A percentile compares a stretch with the other conserved stretches of the same genome.
These are phyloP conservation scores for Ilyonectria sp. DNA, from an alignment of 2,329 filamentous ascomycete genomes.

Conservation along the genomic window DNA sequence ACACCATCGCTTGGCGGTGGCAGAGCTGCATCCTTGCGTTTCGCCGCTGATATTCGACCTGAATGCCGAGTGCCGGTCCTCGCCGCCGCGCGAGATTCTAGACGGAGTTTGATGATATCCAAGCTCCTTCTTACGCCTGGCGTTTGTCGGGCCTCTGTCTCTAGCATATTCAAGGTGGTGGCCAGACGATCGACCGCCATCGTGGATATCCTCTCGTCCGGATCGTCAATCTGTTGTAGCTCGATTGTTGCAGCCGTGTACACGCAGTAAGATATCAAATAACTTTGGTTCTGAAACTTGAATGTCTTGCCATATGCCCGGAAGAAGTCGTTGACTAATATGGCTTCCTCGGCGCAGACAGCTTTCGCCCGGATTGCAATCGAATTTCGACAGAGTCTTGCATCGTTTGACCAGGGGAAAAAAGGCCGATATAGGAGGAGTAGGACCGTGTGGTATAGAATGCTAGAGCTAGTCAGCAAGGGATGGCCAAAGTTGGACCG, in stretches of 20 bases:
- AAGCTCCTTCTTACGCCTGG: background rate
- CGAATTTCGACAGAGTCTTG: background rate
- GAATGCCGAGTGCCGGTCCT: background rate
- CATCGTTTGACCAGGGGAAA: background rate
- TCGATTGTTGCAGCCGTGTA: background rate
- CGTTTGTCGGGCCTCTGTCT: background rate
- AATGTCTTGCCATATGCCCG: background rate
- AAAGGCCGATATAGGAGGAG: background rate
- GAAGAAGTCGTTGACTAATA: background rate
- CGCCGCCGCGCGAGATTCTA: background rate
- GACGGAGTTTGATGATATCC: background rate
- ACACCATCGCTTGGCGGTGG: background rate
- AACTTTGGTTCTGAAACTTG: conserved; percentile 4
- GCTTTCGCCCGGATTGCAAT: background rate
- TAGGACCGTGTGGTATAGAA: background rate
- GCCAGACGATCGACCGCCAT: background rate
- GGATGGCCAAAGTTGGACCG: too few species aligned
- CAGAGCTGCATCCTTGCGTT: background rate
- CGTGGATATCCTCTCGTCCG: background rate
- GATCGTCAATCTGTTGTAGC: background rate
- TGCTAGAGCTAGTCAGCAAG: background rate
- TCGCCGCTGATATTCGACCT: background rate
- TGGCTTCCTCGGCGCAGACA: background rate
- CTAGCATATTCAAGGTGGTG: background rate
- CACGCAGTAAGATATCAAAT: background rate